phyloP scores from a whole-genome alignment of 2,329 filamentous ascomycete genomes.

The Hymenoscyphus linearis region DNA sequence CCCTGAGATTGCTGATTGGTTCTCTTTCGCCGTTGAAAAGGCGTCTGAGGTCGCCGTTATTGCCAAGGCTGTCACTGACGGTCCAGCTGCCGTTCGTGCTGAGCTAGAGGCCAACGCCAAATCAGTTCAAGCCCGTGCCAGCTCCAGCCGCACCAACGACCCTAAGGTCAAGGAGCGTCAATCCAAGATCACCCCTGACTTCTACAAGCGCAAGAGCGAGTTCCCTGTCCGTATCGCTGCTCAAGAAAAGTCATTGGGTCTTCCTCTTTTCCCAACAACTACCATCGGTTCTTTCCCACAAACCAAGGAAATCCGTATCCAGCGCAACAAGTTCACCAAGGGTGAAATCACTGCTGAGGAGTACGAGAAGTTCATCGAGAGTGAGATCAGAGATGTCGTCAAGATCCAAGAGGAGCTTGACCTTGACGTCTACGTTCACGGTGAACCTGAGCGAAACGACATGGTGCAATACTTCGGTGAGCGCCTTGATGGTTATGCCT shows the following conservation, averaged over 20 bases:
- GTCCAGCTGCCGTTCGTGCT: conserved; percentile 77
- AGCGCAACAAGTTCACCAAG: conserved; percentile 99
- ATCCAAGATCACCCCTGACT: conserved; percentile 72
- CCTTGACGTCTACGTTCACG: conserved; percentile 95
- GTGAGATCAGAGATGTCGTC: conserved; percentile 93
- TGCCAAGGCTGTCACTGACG: conserved; percentile 93
- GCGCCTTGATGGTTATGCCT: conserved; percentile 91
- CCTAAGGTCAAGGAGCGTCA: conserved; percentile 96
- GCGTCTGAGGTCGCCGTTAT: conserved; percentile 83
- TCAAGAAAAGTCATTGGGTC: conserved; percentile 88
- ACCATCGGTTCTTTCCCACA: conserved; percentile 99
- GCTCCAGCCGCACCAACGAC: conserved; percentile 94
- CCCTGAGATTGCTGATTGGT: conserved; percentile 91
- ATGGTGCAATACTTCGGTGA: conserved; percentile 99
- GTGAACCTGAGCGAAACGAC: conserved; percentile 99
- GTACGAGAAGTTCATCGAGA: conserved; percentile 99
- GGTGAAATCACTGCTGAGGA: conserved; percentile 85
- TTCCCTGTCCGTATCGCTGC: conserved; percentile 81
- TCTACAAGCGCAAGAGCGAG: conserved; percentile 88
- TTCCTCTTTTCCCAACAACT: conserved; percentile 96
- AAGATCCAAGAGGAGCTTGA: conserved; percentile 97
- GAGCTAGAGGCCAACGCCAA: conserved; percentile 96
- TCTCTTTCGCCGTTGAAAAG: conserved; percentile 97
- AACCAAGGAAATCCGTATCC: conserved; percentile 95
- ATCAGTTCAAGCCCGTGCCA: conserved; percentile 84